Percentiles rank a stretch among this genome's conserved stretches.
Evolutionary conservation across 1,284 basidiomycete genomes (phyloP).

Genomic region (Ceratorhiza oryzae-sativae): DNA sequence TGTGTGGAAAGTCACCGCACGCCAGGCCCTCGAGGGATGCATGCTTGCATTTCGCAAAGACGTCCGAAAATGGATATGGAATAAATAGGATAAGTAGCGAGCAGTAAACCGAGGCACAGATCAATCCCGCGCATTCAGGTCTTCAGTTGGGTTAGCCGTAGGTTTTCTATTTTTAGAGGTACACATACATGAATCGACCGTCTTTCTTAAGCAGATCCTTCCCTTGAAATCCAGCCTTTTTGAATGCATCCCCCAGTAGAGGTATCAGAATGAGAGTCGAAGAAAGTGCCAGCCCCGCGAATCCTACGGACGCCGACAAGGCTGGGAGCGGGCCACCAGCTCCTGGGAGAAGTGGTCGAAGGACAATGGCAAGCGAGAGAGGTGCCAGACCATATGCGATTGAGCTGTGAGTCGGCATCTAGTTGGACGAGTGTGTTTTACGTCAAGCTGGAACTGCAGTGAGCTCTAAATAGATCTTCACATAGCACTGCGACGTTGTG

Average conservation of each 20-base stretch:
- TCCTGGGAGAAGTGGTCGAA: slow-evolving; percentile 29
- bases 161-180: background rate
- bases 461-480: slow-evolving; percentile 8
- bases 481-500: slow-evolving; percentile 20
- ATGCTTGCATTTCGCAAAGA: slow-evolving; percentile 54
- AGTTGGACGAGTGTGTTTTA: background rate
- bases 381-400: slow-evolving; percentile 30
- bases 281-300: slow-evolving; percentile 80
- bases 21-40: slow-evolving; percentile 65
- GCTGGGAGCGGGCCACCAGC: slow-evolving; percentile 60
- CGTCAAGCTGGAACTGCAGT: background rate
- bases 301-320: slow-evolving; percentile 76
- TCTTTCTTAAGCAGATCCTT: slow-evolving; percentile 82
- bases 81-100: slow-evolving; percentile 85
- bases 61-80: slow-evolving; percentile 84
- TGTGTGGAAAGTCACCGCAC: slow-evolving; percentile 80
- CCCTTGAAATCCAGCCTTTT: slow-evolving; percentile 79
- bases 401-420: background rate
- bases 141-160: slow-evolving; percentile 55
- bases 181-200: slow-evolving; percentile 71
- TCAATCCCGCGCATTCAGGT: slow-evolving; percentile 92
- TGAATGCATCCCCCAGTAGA: slow-evolving; percentile 73
- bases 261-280: slow-evolving; percentile 77
- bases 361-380: slow-evolving; percentile 19
- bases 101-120: slow-evolving; percentile 90